Percentiles rank a stretch among this genome's conserved stretches.
Conservation (phyloP, 768 basidiomycete genomes). For the Boletus sensibilis region DNA sequence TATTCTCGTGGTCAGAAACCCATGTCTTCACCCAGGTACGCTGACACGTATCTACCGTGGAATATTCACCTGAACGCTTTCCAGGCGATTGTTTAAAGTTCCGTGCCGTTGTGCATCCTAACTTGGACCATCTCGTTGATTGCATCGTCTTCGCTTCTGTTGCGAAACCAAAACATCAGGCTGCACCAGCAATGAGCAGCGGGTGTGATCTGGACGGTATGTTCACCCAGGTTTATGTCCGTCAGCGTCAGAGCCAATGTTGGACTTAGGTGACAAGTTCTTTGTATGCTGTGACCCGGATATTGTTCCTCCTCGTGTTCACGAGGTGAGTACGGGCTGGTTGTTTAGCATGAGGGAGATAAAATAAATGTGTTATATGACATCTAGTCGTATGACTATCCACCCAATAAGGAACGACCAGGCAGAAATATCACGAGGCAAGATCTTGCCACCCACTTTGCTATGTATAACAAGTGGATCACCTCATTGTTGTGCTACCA, state of each 20-base stretch:
- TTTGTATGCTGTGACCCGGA: slow-evolving; percentile 71
- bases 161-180: slow-evolving; percentile 52
- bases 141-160: slow-evolving; percentile 67
- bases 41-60: not conserved
- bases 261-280: slow-evolving; percentile 53
- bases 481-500: not conserved
- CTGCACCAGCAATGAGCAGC: slow-evolving; percentile 69
- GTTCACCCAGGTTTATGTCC: not conserved
- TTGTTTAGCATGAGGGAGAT: not conserved
- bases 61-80: not conserved
- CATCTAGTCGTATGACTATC: slow-evolving; percentile 63
- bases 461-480: slow-evolving; percentile 58
- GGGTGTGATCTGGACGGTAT: slow-evolving; percentile 64
- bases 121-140: slow-evolving; percentile 57
- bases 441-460: slow-evolving; percentile 66
- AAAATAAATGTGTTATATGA: not conserved
- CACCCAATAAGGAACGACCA: slow-evolving; percentile 54
- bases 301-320: slow-evolving; percentile 52
- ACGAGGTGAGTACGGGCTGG: slow-evolving; percentile 41
- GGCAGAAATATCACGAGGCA: slow-evolving; percentile 48
- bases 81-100: slow-evolving; percentile 65
- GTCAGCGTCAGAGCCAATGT: not conserved
- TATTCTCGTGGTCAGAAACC: slow-evolving; percentile 65
- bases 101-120: slow-evolving; percentile 51
- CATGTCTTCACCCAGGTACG: slow-evolving; percentile 65